These are phyloP conservation scores for Wickerhamia fluorescens DNA, from an alignment of 805 yeast genomes.

Conservation along the genomic window DNA sequence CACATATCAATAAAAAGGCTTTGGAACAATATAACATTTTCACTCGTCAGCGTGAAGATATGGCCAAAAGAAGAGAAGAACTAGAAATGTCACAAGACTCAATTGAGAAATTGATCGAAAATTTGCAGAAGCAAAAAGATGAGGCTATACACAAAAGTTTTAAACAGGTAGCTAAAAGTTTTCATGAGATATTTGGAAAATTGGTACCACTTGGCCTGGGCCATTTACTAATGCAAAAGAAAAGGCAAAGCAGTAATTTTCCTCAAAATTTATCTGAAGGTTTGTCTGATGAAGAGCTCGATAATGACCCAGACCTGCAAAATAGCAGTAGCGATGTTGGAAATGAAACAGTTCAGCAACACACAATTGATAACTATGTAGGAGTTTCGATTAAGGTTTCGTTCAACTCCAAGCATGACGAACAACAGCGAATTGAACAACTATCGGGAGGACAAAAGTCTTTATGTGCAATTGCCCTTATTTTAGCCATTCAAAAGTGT, in stretches of 20 bases:
- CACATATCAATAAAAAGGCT: conserved; percentile 85
- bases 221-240: conserved; percentile 54
- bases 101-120: conserved; percentile 62
- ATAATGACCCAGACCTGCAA: conserved; percentile 9
- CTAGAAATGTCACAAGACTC: conserved; percentile 63
- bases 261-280: too few relatives aligned
- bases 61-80: conserved; percentile 59
- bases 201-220: conserved; percentile 85
- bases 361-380: conserved; percentile 47
- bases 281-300: conserved; percentile 8
- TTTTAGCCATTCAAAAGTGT: conserved; percentile 86
- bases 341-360: too few relatives aligned
- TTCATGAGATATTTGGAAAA: conserved; percentile 66
- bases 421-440: conserved; percentile 83
- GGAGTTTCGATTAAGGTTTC: conserved; percentile 88
- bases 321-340: too few relatives aligned
- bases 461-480: conserved; percentile 89
- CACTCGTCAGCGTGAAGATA: conserved; percentile 61
- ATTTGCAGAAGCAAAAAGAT: conserved; percentile 70
- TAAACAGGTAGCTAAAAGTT: conserved; percentile 65
- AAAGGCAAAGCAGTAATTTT: conserved; percentile 8
- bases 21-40: conserved; percentile 74
- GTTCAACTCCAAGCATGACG: conserved; percentile 78
- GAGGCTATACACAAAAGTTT: conserved; percentile 78
- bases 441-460: conserved; percentile 96